Base-by-base conservation (phyloP, 2,329 filamentous ascomycete species). In the Stachybotrys elegans region DNA sequence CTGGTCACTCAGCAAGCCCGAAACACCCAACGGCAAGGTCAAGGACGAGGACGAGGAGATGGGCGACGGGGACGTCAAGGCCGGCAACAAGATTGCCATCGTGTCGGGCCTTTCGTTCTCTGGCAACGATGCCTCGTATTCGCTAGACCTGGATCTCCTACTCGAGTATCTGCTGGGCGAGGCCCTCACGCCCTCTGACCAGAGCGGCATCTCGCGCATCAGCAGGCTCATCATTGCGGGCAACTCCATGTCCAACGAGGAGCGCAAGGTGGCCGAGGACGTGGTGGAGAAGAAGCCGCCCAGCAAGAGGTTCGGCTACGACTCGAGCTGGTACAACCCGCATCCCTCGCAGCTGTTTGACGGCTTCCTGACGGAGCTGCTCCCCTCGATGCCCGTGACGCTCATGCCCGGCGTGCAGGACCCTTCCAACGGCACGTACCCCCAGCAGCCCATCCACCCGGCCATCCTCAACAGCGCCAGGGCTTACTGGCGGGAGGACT, bases 141-240 rank as follows among this genome's bases (percentile, higher is more conserved):
- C 83, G 1, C 68, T 96, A 4, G 75, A 86, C 32, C 74, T 94
- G 13, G 83, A 86, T 44, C 74, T 98, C 2, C 74, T 98, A 6
- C 74, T 85, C 12, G 92, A 98, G 62, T 97, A 85, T 58, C 79
- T 98, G 6, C 79, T 95, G 4, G 93, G 93, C 45, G 92, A 96
- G 65, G 77, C 83, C 0, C 68, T 86, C 4, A 79, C 80, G 16
- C 70, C 78, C 0, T 63, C 67, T 1, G 73, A 78, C 0, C 86
- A 90, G 57, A 63, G 70, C 16, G 70, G 75, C 22, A 68, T 82
- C 3, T 73, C 82, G 1, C 76, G 76, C 13, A 94, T 98, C 51
- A 88, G 84, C 48, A 81, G 92, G 14, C 78, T 98, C 17, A 81
- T 98, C 52, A 88, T 98, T 53, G 92, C 91, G 1, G 93, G 93